Percentiles rank a stretch among this genome's conserved stretches.
phyloP scores from a whole-genome alignment of 306 rosid species.

The Cotoneaster glaucophyllus region DNA sequence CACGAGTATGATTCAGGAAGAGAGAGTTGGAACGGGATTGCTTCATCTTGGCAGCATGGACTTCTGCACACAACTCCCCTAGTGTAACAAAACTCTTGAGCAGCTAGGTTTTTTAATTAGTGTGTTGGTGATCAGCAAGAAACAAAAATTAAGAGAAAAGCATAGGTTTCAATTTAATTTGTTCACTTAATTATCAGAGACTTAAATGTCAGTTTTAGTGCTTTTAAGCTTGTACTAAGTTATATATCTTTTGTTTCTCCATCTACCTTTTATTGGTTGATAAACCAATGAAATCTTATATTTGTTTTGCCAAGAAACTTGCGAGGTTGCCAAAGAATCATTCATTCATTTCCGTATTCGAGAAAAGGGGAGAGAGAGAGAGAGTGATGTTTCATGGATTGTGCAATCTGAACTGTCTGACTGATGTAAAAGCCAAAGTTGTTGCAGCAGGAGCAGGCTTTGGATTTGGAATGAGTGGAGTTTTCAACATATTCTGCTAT shows the following conservation, averaged over 20 bases:
- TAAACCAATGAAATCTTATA: constrained; percentile 36
- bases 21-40: constrained; percentile 63
- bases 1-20: constrained; percentile 56
- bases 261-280: constrained; percentile 23
- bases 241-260: not conserved
- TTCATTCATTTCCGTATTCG: not conserved
- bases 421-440: constrained; percentile 31
- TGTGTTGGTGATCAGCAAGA: not conserved
- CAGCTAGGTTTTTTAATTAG: not conserved
- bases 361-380: not conserved
- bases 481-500: constrained; percentile 47
- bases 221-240: constrained; percentile 16
- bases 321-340: constrained; percentile 9
- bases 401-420: constrained; percentile 54
- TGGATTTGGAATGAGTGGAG: constrained; percentile 29
- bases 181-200: constrained; percentile 18
- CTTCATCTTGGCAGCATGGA: constrained; percentile 88
- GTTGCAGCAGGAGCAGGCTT: constrained; percentile 9
- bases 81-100: constrained; percentile 34
- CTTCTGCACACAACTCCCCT: constrained; percentile 81
- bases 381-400: constrained; percentile 56
- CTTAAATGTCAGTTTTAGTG: constrained; percentile 25
- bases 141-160: not conserved
- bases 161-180: constrained; percentile 12
- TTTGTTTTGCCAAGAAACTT: constrained; percentile 6